Conservation (phyloP, 306 rosid genomes). For the Casuarina equisetifolia region DNA sequence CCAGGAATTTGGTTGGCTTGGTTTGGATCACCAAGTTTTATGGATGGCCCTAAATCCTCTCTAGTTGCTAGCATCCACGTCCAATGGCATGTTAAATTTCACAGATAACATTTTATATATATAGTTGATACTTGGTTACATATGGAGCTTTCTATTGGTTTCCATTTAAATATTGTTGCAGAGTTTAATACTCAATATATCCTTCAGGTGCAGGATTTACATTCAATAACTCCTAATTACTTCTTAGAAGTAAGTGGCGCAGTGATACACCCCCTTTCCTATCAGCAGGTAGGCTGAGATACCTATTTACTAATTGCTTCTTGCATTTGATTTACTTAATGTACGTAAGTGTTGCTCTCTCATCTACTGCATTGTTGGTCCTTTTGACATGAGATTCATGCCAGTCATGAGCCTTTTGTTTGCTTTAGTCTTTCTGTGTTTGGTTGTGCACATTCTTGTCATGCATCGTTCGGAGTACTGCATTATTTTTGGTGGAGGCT, state of each 20-base stretch:
- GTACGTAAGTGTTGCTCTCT: neutral
- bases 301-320: neutral
- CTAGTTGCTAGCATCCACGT: neutral
- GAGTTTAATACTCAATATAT: slow-evolving; percentile 14
- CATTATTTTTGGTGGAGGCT: neutral
- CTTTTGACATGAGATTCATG: too few relatives aligned
- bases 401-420: neutral
- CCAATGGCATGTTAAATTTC: neutral
- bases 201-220: slow-evolving; percentile 91
- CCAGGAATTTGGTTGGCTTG: neutral
- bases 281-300: slow-evolving; percentile 83
- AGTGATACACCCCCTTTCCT: slow-evolving; percentile 93
- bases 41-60: neutral
- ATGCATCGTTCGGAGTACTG: neutral
- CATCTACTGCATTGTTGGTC: too few relatives aligned
- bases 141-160: slow-evolving; percentile 3
- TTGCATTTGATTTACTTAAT: neutral
- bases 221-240: slow-evolving; percentile 82
- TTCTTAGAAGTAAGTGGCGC: slow-evolving; percentile 96
- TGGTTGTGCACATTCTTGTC: neutral
- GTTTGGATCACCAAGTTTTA: neutral
- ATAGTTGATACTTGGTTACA: neutral
- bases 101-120: neutral
- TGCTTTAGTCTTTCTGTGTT: neutral
- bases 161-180: neutral